Evolutionary conservation across 2,329 filamentous ascomycete species (phyloP).

Genomic region (Diaporthe sp.): DNA sequence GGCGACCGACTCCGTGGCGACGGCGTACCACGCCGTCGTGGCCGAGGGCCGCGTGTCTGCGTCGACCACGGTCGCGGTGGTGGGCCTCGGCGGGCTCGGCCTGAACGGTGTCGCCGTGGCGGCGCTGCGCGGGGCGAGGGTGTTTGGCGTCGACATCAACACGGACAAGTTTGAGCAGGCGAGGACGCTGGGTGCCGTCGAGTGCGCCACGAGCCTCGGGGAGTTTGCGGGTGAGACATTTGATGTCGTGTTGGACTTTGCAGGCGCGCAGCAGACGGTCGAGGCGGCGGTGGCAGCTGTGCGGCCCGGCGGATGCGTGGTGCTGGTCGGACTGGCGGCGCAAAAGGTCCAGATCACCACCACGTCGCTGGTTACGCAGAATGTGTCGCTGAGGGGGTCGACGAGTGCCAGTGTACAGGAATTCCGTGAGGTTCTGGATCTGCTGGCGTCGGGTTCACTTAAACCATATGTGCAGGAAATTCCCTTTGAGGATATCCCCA

Average conservation of each 20-base stretch:
- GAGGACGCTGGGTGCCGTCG: not conserved
- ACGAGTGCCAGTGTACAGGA: not conserved
- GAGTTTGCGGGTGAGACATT: not conserved
- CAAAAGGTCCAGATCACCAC: constrained; percentile 1
- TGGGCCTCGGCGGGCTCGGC: not conserved
- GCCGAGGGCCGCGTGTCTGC: not conserved
- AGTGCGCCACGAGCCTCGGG: not conserved
- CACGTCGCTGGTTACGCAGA: not conserved
- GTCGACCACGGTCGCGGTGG: not conserved
- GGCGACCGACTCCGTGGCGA: not conserved
- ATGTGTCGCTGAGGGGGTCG: not conserved
- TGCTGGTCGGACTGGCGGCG: not conserved
- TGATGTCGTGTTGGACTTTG: not conserved
- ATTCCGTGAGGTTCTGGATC: not conserved
- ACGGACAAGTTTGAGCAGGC: not conserved
- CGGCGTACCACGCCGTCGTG: not conserved
- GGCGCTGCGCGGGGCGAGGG: not conserved
- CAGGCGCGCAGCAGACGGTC: not conserved
- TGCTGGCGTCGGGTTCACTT: not conserved
- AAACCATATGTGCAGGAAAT: not conserved
- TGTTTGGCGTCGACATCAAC: not conserved
- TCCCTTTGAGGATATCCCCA: not conserved
- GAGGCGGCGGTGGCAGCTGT: not conserved
- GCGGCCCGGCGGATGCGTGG: not conserved
- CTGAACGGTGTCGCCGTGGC: not conserved